Conservation (phyloP, 257 asterid genomes). For the Lycium barbarum region DNA sequence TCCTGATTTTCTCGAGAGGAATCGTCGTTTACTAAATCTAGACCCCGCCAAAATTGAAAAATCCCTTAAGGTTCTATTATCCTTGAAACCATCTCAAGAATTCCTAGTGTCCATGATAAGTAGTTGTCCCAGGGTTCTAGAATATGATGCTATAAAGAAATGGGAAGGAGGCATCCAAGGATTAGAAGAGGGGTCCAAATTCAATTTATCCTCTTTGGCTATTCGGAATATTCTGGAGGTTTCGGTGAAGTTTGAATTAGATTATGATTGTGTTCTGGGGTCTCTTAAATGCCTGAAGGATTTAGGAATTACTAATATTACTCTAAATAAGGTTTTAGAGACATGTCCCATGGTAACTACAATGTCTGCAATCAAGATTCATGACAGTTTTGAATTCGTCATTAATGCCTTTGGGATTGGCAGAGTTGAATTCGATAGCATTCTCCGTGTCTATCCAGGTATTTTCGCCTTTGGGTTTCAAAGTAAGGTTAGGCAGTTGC, state of each 20-base stretch:
- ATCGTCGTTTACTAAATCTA: constrained; percentile 52
- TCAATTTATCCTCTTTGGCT: constrained; percentile 41
- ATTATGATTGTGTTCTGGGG: constrained; percentile 50
- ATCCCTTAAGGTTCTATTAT: constrained; percentile 55
- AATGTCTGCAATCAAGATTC: constrained; percentile 48
- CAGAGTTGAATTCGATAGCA: constrained; percentile 50
- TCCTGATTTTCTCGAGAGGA: constrained; percentile 53
- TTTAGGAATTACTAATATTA: constrained; percentile 55
- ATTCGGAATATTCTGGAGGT: constrained; percentile 54
- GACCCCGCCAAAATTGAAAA: constrained; percentile 52
- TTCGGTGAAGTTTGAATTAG: constrained; percentile 51
- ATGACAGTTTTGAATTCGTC: constrained; percentile 53
- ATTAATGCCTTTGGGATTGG: constrained; percentile 52
- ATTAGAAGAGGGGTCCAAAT: constrained; percentile 38
- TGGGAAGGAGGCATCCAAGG: constrained; percentile 55
- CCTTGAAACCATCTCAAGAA: constrained; percentile 57
- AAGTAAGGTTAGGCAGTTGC: constrained; percentile 57
- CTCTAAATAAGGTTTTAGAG: constrained; percentile 65
- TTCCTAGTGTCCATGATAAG: constrained; percentile 61
- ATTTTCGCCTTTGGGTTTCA: constrained; percentile 57
- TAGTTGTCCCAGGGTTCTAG: constrained; percentile 64
- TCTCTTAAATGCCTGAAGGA: constrained; percentile 53
- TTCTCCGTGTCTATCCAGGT: constrained; percentile 55
- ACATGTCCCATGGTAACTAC: constrained; percentile 55
- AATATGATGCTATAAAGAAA: constrained; percentile 55